phyloP scores from a whole-genome alignment of 2,329 filamentous ascomycete species.

The Polytolypa hystricis region DNA sequence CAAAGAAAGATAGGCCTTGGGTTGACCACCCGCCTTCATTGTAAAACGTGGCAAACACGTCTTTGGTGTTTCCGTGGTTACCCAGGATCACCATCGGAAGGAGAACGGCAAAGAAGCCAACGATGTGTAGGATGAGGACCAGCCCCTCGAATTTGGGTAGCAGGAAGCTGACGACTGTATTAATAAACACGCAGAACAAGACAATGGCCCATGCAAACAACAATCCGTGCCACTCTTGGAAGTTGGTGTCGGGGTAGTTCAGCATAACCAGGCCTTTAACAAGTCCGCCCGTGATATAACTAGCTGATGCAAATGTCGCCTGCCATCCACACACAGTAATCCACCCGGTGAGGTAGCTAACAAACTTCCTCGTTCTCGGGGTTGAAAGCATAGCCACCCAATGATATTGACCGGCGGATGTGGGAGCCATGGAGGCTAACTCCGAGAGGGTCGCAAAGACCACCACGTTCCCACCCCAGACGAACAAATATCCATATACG shows the following conservation, averaged over 20 bases:
- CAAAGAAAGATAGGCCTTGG: slow-evolving; percentile 28
- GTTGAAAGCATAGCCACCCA: slow-evolving; percentile 31
- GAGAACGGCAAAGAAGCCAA: slow-evolving; percentile 35
- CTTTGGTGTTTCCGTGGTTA: slow-evolving; percentile 13
- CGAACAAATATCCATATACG: slow-evolving; percentile 27
- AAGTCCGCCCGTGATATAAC: slow-evolving; percentile 23
- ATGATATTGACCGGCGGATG: slow-evolving; percentile 31
- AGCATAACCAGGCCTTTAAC: slow-evolving; percentile 27
- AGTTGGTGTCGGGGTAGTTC: slow-evolving; percentile 20
- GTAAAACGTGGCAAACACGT: slow-evolving; percentile 28
- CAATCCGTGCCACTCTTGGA: slow-evolving; percentile 28
- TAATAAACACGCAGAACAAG: slow-evolving; percentile 38
- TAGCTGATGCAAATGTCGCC: slow-evolving; percentile 23
- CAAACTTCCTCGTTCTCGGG: slow-evolving; percentile 21
- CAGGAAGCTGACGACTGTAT: slow-evolving; percentile 35
- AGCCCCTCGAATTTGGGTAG: slow-evolving; percentile 43
- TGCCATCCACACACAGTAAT: slow-evolving; percentile 29
- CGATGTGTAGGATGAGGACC: slow-evolving; percentile 39
- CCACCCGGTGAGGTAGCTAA: slow-evolving; percentile 31
- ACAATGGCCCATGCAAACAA: slow-evolving; percentile 40
- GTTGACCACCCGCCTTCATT: slow-evolving; percentile 28
- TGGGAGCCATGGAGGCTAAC: slow-evolving; percentile 30
- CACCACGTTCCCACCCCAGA: slow-evolving; percentile 27
- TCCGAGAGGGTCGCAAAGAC: slow-evolving; percentile 31
- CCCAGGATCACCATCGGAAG: slow-evolving; percentile 25